A percentile compares a stretch with the other conserved stretches of the same genome.
Evolutionary conservation across 2,329 filamentous ascomycete genomes (phyloP).

Genomic region (Botrytis sinoallii): DNA sequence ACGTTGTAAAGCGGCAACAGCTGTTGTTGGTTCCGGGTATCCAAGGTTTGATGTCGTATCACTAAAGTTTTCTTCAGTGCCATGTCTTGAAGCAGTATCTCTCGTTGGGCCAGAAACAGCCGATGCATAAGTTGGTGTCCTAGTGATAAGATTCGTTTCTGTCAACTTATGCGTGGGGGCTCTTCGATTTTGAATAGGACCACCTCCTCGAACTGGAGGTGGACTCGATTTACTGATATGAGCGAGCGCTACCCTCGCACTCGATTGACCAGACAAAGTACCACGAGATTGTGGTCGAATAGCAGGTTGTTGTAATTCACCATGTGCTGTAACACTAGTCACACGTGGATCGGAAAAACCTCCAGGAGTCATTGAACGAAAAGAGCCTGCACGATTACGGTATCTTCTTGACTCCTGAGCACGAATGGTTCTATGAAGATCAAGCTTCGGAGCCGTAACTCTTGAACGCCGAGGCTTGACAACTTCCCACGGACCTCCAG

Average conservation of each 20-base stretch:
- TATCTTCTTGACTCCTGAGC: conserved; percentile 43
- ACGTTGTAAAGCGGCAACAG: conserved; percentile 1
- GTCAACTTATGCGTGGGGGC: conserved; percentile 24
- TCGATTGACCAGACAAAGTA: conserved; percentile 33
- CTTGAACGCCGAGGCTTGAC: conserved; percentile 22
- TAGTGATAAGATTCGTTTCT: conserved; percentile 27
- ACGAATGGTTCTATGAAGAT: conserved; percentile 44
- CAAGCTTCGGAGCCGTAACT: conserved; percentile 29
- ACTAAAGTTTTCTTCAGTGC: conserved; percentile 19
- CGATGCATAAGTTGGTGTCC: conserved; percentile 37
- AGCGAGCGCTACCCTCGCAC: conserved; percentile 45
- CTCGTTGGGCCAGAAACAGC: conserved; percentile 29
- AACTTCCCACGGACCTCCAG: conserved; percentile 32
- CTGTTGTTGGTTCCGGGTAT: conserved; percentile 20
- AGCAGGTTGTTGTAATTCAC: conserved; percentile 25
- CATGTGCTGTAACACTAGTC: conserved; percentile 32
- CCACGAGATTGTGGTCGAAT: conserved; percentile 28
- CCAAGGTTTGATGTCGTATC: conserved; percentile 21
- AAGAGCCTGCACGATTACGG: conserved; percentile 45
- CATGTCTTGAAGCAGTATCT: conserved; percentile 24
- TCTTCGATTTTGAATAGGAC: conserved; percentile 33
- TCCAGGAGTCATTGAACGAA: conserved; percentile 41
- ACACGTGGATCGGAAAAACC: conserved; percentile 28
- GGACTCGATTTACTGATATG: conserved; percentile 43
- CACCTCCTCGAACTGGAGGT: conserved; percentile 34